Conservation (phyloP, 805 yeast species). For the Candida verbasci region DNA sequence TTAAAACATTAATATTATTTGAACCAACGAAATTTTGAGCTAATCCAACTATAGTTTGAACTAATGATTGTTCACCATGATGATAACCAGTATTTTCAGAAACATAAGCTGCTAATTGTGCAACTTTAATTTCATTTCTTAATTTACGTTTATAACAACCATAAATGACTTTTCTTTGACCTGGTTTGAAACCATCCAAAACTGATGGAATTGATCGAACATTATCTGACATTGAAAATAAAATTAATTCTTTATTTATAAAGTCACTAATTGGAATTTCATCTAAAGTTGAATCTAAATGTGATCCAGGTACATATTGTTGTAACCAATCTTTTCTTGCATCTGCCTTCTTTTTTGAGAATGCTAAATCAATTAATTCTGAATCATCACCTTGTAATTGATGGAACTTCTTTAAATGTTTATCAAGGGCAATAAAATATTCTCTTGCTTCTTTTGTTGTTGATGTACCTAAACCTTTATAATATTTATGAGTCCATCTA, state of each 20-base stretch:
- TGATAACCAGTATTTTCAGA: slow-evolving; percentile 89
- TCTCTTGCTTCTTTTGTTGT: slow-evolving; percentile 76
- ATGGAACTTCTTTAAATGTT: slow-evolving; percentile 82
- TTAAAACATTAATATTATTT: slow-evolving; percentile 76
- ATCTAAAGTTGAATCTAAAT: slow-evolving; percentile 68
- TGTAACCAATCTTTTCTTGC: slow-evolving; percentile 97
- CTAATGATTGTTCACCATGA: slow-evolving; percentile 87
- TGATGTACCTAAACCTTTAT: slow-evolving; percentile 98
- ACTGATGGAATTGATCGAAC: slow-evolving; percentile 92
- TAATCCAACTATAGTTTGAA: slow-evolving; percentile 85
- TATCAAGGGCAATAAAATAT: slow-evolving; percentile 80
- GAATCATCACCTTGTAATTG: slow-evolving; percentile 75
- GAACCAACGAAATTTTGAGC: slow-evolving; percentile 96
- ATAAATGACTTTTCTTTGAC: slow-evolving; percentile 88
- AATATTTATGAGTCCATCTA: slow-evolving; percentile 91
- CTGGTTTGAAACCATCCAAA: slow-evolving; percentile 94
- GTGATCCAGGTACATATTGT: slow-evolving; percentile 87
- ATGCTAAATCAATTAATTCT: slow-evolving; percentile 81
- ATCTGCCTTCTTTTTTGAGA: slow-evolving; percentile 92
- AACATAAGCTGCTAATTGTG: slow-evolving; percentile 85
- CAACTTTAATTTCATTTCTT: slow-evolving; percentile 76
- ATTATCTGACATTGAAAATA: slow-evolving; percentile 96
- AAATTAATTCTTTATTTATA: slow-evolving; percentile 89
- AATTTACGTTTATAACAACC: slow-evolving; percentile 84
- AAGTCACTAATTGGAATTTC: slow-evolving; percentile 90